Conservation (phyloP, 129 eudicot genomes). For the Gnaphalium uliginosum region DNA sequence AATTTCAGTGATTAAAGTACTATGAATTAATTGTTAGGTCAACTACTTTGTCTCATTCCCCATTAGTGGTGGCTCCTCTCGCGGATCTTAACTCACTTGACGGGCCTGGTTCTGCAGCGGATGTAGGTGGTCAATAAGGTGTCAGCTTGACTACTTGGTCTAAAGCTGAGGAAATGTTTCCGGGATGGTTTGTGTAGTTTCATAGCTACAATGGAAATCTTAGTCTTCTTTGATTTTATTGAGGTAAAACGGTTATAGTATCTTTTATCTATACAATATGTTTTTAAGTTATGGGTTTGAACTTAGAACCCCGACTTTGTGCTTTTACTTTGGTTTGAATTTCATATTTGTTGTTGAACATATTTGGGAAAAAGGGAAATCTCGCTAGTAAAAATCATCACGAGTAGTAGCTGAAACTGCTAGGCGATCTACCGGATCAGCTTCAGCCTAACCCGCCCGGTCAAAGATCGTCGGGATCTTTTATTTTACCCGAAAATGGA, state of each 20-base stretch:
- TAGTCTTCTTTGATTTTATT: background rate
- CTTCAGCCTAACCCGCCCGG: too few species aligned
- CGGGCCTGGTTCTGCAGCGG: background rate
- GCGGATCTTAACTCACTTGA: background rate
- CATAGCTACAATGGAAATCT: background rate
- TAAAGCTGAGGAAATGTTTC: background rate
- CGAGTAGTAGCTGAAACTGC: too few species aligned
- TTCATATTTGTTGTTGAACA: too few species aligned
- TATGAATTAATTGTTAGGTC: background rate
- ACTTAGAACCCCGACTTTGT: too few species aligned
- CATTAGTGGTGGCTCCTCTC: background rate
- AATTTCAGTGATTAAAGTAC: background rate
- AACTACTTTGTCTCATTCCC: background rate
- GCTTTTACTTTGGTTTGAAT: too few species aligned
- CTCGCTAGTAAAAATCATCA: too few species aligned
- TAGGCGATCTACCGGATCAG: too few species aligned
- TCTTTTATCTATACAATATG: too few species aligned
- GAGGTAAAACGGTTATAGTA: too few species aligned
- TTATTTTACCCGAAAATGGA: constrained; percentile 44
- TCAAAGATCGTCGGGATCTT: too few species aligned
- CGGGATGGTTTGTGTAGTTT: background rate
- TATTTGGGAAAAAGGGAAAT: constrained; percentile 34
- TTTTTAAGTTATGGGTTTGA: too few species aligned
- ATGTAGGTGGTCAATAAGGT: background rate
- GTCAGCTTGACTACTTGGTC: background rate